Evolutionary conservation across 2,329 filamentous ascomycete genomes (phyloP), one percentile per base, ranked within the genome.

Genomic region (Aspergillus versicolor): DNA sequence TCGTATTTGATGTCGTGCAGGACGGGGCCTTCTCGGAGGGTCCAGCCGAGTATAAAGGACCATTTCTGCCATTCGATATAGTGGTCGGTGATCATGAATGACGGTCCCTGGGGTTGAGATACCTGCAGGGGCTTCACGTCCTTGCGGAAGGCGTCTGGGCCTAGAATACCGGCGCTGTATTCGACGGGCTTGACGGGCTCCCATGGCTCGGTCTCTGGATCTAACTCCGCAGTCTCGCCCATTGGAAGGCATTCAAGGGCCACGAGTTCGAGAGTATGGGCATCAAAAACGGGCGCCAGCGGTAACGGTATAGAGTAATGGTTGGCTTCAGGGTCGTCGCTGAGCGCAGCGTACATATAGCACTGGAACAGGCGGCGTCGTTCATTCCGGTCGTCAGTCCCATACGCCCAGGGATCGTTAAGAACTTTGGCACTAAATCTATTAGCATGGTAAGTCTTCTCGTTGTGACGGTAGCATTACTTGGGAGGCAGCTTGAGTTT

Each of bases 371-470:
- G 47, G 2, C 74, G 73, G 4, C 74, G 71, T 6, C 63, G 64
- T 54, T 77, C 74, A 4, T 76, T 73, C 12, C 64, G 59, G 46
- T 74, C 68, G 5, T 77, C 74, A 0, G 69, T 74, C 70, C 82
- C 84, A 61, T 91, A 92, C 38, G 90, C 90, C 89, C 88, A 92
- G 0, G 84, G 84, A 60, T 86, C 84, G 48, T 79, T 77, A 60
- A 84, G 81, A 17, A 87, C 76, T 2, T 79, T 78, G 6, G 82
- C 78, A 21, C 82, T 84, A 1, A 3, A 3, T 27, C 7, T 27
- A 27, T 27, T 27, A 27, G 24, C 7, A 8, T 27, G 24, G 6
- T 27, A 21, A 21, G 21, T 9, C 24, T 8, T 9, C 7, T 9
- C 7, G 8, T 27, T 8, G 7, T 27, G 24, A 7, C 7, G 24